Percentiles rank a stretch among this genome's conserved stretches.
phyloP scores from a whole-genome alignment of 768 basidiomycete genomes.

The Paxillus involutus region DNA sequence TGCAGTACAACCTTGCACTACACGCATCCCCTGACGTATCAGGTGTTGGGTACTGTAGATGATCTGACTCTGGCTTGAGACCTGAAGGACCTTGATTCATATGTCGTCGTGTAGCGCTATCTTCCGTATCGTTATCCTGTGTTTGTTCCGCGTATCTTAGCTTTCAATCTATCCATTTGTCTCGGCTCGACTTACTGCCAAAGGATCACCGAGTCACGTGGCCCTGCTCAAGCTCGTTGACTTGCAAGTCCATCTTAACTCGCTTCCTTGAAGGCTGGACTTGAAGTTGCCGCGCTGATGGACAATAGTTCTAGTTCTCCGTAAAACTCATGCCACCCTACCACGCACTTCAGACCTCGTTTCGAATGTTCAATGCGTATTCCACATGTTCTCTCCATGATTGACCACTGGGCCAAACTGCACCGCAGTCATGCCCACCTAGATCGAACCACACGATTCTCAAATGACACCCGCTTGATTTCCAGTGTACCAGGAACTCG shows the following conservation, averaged over 20 bases:
- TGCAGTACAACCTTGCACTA: not conserved
- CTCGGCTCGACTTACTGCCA: not conserved
- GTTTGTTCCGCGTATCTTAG: not conserved
- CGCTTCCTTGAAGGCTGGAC: too few relatives aligned
- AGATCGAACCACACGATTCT: slow-evolving; percentile 20
- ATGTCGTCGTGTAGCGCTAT: not conserved
- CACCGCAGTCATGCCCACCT: slow-evolving; percentile 21
- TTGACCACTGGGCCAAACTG: slow-evolving; percentile 24
- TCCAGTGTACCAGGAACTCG: slow-evolving; percentile 9
- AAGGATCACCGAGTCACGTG: not conserved
- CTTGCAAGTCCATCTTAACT: too few relatives aligned
- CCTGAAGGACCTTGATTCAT: not conserved
- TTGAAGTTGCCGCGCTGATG: slow-evolving; percentile 5
- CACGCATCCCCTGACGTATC: not conserved
- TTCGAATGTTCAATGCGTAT: slow-evolving; percentile 30
- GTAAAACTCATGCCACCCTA: slow-evolving; percentile 18
- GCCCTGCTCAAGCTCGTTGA: too few relatives aligned
- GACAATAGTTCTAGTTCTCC: slow-evolving; percentile 7
- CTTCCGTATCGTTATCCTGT: not conserved
- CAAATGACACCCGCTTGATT: slow-evolving; percentile 19
- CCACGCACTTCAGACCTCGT: slow-evolving; percentile 27
- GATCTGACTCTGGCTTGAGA: not conserved
- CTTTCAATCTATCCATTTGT: not conserved
- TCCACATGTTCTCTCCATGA: slow-evolving; percentile 34
- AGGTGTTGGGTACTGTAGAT: not conserved